Evolutionary conservation across 2,329 filamentous ascomycete species (phyloP).

Genomic region (Colletotrichum sp.): DNA sequence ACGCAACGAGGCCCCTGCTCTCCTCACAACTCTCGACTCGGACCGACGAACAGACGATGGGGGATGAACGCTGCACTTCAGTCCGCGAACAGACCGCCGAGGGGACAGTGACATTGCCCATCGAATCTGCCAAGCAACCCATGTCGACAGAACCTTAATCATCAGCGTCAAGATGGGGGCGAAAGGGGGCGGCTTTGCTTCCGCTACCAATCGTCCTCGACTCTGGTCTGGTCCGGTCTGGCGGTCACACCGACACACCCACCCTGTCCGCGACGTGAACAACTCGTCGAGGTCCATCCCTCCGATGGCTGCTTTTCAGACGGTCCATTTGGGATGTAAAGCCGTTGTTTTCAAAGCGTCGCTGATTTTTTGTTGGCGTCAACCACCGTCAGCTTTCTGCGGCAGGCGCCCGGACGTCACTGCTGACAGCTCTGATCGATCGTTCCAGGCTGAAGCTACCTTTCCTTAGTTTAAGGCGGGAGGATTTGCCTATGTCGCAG

Average conservation of each 20-base stretch:
- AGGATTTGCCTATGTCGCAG: not conserved
- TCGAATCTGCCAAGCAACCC: constrained; percentile 11
- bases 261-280: not conserved
- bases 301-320: not conserved
- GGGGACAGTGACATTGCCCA: constrained; percentile 7
- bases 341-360: constrained; percentile 4
- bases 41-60: constrained; percentile 8
- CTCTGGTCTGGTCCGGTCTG: not conserved
- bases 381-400: not conserved
- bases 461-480: not conserved
- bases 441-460: not conserved
- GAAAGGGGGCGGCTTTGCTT: not conserved
- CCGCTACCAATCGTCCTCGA: not conserved
- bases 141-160: constrained; percentile 14
- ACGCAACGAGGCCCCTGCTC: not conserved
- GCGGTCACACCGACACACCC: not conserved
- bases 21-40: not conserved
- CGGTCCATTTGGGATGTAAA: not conserved
- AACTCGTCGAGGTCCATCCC: not conserved
- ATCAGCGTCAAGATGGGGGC: not conserved
- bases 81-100: constrained; percentile 9
- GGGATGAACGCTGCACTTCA: constrained; percentile 14
- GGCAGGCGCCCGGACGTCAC: not conserved
- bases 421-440: not conserved
- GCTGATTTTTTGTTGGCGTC: not conserved